phyloP scores from a whole-genome alignment of 805 yeast species.

The Candida schatavii region DNA sequence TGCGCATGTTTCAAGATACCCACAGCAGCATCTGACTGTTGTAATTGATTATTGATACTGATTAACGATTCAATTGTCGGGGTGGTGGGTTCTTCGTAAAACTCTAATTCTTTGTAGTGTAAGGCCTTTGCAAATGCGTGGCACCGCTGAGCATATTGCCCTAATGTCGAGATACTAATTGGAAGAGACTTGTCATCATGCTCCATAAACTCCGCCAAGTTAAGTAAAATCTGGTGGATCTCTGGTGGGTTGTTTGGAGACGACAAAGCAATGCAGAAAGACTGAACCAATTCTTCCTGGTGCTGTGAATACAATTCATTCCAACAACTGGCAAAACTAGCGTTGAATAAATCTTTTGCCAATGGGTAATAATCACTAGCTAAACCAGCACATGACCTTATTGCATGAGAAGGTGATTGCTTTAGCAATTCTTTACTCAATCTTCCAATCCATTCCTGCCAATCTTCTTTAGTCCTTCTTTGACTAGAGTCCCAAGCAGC shows the following conservation, averaged over 20 bases:
- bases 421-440: conserved; percentile 80
- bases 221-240: conserved; percentile 83
- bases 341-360: conserved; percentile 88
- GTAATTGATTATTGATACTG: conserved; percentile 88
- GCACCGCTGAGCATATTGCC: conserved; percentile 89
- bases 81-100: conserved; percentile 88
- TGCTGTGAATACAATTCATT: conserved; percentile 82
- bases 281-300: conserved; percentile 83
- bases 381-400: conserved; percentile 86
- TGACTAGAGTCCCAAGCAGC: conserved; percentile 91
- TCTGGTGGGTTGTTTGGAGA: conserved; percentile 95
- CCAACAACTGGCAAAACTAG: conserved; percentile 96
- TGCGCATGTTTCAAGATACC: conserved; percentile 95
- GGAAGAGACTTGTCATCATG: conserved; percentile 95
- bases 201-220: conserved; percentile 94
- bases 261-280: conserved; percentile 82
- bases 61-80: conserved; percentile 90
- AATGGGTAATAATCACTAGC: conserved; percentile 86
- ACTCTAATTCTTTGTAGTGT: conserved; percentile 93
- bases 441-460: conserved; percentile 96
- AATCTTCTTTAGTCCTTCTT: conserved; percentile 87
- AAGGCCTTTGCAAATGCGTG: conserved; percentile 98
- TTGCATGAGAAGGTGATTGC: conserved; percentile 92
- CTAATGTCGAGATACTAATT: conserved; percentile 82
- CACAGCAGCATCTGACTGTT: conserved; percentile 96